These are phyloP conservation scores for Fusarium liriodendri DNA, from an alignment of 2,329 filamentous ascomycete genomes.

Conservation along the genomic window DNA sequence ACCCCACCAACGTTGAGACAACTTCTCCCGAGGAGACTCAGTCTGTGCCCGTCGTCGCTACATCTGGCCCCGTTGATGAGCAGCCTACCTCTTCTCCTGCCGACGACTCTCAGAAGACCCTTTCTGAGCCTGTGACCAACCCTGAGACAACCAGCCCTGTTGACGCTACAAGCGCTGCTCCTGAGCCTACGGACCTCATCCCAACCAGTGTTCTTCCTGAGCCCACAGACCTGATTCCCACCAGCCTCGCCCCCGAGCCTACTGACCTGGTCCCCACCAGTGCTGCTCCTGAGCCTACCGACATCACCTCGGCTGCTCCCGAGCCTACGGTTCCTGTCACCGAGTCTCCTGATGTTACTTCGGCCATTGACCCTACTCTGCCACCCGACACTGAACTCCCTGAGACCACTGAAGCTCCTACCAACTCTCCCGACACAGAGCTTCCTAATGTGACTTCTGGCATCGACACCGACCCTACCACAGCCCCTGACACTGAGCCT, in stretches of 20 bases:
- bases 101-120: conserved; percentile 20
- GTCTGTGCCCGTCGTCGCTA: conserved; percentile 11
- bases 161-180: conserved; percentile 18
- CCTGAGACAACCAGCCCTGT: conserved; percentile 23
- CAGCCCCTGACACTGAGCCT: conserved; percentile 8
- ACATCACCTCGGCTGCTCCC: conserved; percentile 19
- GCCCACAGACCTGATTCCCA: conserved; percentile 17
- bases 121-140: conserved; percentile 20
- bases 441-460: conserved; percentile 9
- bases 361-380: conserved; percentile 12
- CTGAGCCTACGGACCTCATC: conserved; percentile 21
- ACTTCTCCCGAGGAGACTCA: conserved; percentile 1
- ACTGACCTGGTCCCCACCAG: conserved; percentile 9
- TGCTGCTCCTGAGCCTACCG: conserved; percentile 16
- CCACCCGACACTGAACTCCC: not conserved
- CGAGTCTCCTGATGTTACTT: conserved; percentile 23
- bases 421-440: conserved; percentile 19
- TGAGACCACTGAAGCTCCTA: conserved; percentile 1
- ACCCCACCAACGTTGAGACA: conserved; percentile 10
- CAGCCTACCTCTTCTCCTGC: conserved; percentile 19
- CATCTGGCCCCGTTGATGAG: conserved; percentile 6
- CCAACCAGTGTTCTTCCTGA: not conserved
- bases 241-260: not conserved
- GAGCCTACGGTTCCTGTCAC: conserved; percentile 26
- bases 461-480: conserved; percentile 6